Conservation (phyloP, 1,284 basidiomycete genomes). For the Cerioporus squamosus region DNA sequence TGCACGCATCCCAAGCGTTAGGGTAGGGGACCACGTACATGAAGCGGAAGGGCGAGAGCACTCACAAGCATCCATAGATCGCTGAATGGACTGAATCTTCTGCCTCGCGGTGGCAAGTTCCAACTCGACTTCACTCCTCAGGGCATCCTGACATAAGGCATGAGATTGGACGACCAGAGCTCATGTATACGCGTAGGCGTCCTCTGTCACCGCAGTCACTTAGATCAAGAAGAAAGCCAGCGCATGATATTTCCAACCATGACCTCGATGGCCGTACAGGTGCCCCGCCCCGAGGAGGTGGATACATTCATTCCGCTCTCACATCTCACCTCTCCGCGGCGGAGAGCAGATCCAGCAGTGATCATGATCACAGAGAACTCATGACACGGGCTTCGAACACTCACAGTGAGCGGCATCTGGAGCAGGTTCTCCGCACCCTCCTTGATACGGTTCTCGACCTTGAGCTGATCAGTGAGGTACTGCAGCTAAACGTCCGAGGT, state of each 20-base stretch:
- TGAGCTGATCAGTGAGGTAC: constrained; percentile 66
- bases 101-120: constrained; percentile 75
- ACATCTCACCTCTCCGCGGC: background rate
- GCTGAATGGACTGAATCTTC: constrained; percentile 70
- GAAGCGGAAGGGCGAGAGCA: background rate
- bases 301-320: too few species aligned
- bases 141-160: constrained; percentile 49
- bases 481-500: constrained; percentile 51
- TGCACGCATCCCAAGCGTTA: too few species aligned
- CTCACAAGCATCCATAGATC: constrained; percentile 65
- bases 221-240: background rate
- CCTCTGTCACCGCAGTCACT: constrained; percentile 1
- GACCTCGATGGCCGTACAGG: background rate
- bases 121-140: constrained; percentile 75
- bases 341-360: background rate
- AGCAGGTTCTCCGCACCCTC: constrained; percentile 87
- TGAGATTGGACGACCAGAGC: constrained; percentile 11
- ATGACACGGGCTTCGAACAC: constrained; percentile 21
- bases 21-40: background rate
- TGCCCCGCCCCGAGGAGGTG: background rate
- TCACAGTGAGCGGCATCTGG: constrained; percentile 65
- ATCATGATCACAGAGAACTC: constrained; percentile 1
- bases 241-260: background rate
- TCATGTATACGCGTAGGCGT: background rate
- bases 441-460: constrained; percentile 77